These are phyloP conservation scores for Eragrostis curvula DNA, from an alignment of 176 grass and related monocot species.

Conservation along the genomic window DNA sequence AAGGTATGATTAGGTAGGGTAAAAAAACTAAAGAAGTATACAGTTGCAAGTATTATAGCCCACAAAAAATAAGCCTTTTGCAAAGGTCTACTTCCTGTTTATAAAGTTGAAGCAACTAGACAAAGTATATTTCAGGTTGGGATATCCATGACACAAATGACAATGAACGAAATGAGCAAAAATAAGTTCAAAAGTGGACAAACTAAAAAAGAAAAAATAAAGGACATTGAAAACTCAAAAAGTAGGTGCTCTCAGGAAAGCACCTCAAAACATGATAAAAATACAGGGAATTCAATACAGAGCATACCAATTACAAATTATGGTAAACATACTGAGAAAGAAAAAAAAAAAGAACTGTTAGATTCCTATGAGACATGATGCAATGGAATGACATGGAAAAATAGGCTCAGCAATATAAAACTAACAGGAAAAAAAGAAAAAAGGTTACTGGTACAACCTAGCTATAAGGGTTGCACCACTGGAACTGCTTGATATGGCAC, in stretches of 20 bases:
- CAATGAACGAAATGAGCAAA: neutral
- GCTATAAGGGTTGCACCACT: neutral
- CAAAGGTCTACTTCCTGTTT: neutral
- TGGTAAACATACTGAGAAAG: neutral
- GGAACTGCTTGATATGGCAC: neutral
- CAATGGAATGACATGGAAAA: neutral
- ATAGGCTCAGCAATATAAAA: neutral
- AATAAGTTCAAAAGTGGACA: neutral
- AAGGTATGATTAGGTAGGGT: neutral
- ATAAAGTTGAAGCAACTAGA: neutral
- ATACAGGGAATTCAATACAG: neutral
- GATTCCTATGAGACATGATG: neutral
- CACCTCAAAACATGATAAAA: slow-evolving; percentile 4
- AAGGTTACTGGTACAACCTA: neutral
- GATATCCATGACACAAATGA: neutral
- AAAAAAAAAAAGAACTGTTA: neutral
- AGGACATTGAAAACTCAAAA: neutral
- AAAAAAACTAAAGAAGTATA: neutral
- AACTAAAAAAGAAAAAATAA: neutral
- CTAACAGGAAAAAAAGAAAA: neutral
- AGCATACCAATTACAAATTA: neutral
- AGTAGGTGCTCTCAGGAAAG: neutral
- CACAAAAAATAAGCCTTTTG: neutral
- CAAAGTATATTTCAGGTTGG: slow-evolving; percentile 10
- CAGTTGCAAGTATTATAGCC: neutral